Percentiles rank a stretch among this genome's conserved stretches.
Evolutionary conservation across 1,284 basidiomycete genomes (phyloP).

Genomic region (Austroboletus niveus): DNA sequence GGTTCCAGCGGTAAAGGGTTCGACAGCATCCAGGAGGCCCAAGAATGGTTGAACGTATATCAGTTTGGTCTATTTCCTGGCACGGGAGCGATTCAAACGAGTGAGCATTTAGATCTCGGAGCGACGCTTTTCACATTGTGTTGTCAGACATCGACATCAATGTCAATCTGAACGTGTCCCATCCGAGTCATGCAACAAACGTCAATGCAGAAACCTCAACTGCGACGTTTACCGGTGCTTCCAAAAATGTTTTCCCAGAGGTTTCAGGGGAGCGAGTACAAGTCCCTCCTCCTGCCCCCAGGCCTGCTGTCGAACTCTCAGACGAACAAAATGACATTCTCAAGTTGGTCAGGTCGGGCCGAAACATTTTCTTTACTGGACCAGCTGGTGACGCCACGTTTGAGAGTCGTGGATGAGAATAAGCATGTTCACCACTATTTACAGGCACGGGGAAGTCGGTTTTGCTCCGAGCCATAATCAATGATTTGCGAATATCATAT

Average conservation of each 20-base stretch:
- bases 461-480: slow-evolving; percentile 71
- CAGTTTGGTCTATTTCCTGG: slow-evolving; percentile 12
- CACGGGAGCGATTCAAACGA: slow-evolving; percentile 12
- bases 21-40: slow-evolving; percentile 29
- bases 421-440: slow-evolving; percentile 11
- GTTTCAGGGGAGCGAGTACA: not conserved
- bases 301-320: slow-evolving; percentile 34
- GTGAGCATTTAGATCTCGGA: slow-evolving; percentile 11
- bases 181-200: not conserved
- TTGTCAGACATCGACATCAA: slow-evolving; percentile 24
- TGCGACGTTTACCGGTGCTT: not conserved
- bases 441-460: slow-evolving; percentile 82
- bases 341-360: slow-evolving; percentile 51
- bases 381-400: slow-evolving; percentile 54
- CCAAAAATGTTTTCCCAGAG: not conserved
- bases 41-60: slow-evolving; percentile 24
- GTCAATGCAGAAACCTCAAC: slow-evolving; percentile 2
- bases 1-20: slow-evolving; percentile 35
- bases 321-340: slow-evolving; percentile 60
- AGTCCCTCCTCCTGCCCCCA: not conserved
- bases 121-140: not conserved
- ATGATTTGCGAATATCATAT: slow-evolving; percentile 39
- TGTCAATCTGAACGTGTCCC: slow-evolving; percentile 19
- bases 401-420: not conserved
- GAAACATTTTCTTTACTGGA: slow-evolving; percentile 81